Evolutionary conservation across 345 rosid genomes (phyloP), one percentile per base, ranked within the genome.

Genomic region (Fremontodendron californicum): DNA sequence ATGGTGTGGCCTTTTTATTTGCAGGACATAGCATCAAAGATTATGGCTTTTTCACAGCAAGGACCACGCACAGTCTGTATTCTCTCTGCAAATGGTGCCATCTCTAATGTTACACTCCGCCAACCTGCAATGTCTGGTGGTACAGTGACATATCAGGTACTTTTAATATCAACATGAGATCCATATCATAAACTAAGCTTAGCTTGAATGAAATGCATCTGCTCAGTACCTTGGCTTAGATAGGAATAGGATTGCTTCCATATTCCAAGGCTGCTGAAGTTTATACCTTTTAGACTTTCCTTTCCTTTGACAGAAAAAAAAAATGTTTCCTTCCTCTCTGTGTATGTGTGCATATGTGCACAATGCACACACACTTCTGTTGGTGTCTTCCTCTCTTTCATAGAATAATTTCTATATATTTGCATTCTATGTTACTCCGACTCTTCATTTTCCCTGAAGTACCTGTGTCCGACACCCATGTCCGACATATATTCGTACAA

Each of bases 31-130:
- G 88, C 88, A 49, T 75, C 93, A 29, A 90, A 92, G 84, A 81
- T 93, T 40, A 80, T 82, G 79, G 88, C 92, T 27, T 92, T 95
- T 66, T 85, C 97, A 5, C 88, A 84, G 83, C 90, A 95, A 85
- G 97, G 96, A 54, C 96, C 98, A 52, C 79, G 97, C 42, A 84
- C 93, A 18, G 78, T 95, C 69, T 90, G 93, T 83, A 88, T 95
- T 83, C 92, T 95, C 77, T 90, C 98, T 55, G 97, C 96, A 73
- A 89, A 77, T 87, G 99, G 99, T 63, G 91, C 97, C 33, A 86
- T 95, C 69, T 79, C 86, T 84, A 85, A 84, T 75, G 94, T 89
- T 57, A 89, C 91, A 29, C 90, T 92, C 70, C 88, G 88, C 65
- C 92, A 89, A 76, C 87, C 91, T n/a, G 79, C 89, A 55, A 78